phyloP scores from a whole-genome alignment of 2,329 filamentous ascomycete species.

The Diaporthe sp. region DNA sequence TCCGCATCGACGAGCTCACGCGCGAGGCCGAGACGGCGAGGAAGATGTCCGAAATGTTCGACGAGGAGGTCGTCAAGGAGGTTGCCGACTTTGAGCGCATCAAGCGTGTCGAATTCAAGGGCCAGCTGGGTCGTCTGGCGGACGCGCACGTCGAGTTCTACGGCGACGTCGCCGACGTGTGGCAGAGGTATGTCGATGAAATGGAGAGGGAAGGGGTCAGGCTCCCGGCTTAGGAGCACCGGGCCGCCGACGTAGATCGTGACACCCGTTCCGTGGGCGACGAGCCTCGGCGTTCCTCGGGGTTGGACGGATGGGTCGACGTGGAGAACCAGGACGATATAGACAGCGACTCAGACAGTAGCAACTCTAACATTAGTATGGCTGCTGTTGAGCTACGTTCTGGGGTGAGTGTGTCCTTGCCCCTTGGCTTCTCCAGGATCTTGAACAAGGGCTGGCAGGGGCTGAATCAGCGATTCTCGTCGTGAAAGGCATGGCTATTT shows the following conservation, averaged over 20 bases:
- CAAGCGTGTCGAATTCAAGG: conserved; percentile 92
- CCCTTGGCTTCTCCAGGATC: conserved; percentile 3
- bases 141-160: conserved; percentile 92
- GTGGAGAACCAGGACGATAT: background rate
- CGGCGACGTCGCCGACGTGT: conserved; percentile 81
- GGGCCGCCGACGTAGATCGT: background rate
- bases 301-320: conserved; percentile 11
- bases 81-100: conserved; percentile 96
- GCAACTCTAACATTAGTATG: background rate
- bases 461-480: background rate
- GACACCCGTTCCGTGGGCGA: background rate
- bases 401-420: background rate
- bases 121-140: conserved; percentile 85
- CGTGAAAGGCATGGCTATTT: background rate
- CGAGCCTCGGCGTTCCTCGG: background rate
- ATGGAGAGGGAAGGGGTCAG: conserved; percentile 78
- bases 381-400: background rate
- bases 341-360: background rate
- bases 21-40: conserved; percentile 90
- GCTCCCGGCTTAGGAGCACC: conserved; percentile 37
- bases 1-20: conserved; percentile 92
- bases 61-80: conserved; percentile 95
- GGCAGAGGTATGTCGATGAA: conserved; percentile 91
- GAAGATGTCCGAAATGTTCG: conserved; percentile 90
- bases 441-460: conserved; percentile 5